Evolutionary conservation across 2,329 filamentous ascomycete genomes (phyloP).

Genomic region (Curvularia sp.): DNA sequence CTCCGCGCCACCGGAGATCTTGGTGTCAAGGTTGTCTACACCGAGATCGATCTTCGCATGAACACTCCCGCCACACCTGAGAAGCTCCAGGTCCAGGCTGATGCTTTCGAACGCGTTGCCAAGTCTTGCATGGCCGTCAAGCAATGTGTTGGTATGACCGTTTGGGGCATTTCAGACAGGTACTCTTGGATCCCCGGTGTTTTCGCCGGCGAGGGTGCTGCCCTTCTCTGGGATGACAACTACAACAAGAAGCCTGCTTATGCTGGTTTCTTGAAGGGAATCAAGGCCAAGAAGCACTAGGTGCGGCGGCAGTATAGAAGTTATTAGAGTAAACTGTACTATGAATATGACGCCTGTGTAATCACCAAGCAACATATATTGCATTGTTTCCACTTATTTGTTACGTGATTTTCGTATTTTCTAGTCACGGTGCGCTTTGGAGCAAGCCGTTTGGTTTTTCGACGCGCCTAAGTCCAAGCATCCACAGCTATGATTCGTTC

Average conservation of each 20-base stretch:
- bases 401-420: neutral
- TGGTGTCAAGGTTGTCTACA: slow-evolving; percentile 66
- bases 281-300: slow-evolving; percentile 27
- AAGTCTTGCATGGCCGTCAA: slow-evolving; percentile 48
- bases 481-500: too few species aligned
- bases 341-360: neutral
- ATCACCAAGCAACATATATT: too few species aligned
- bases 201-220: slow-evolving; percentile 49
- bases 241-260: slow-evolving; percentile 51
- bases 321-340: neutral
- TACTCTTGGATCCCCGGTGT: slow-evolving; percentile 52
- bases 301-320: too few species aligned
- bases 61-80: slow-evolving; percentile 56
- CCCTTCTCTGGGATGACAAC: slow-evolving; percentile 44
- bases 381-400: too few species aligned
- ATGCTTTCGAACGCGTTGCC: slow-evolving; percentile 55
- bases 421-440: neutral
- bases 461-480: neutral
- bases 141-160: slow-evolving; percentile 51
- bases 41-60: slow-evolving; percentile 67
- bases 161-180: slow-evolving; percentile 58
- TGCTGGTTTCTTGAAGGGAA: slow-evolving; percentile 37
- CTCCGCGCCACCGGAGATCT: slow-evolving; percentile 62
- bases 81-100: slow-evolving; percentile 57
- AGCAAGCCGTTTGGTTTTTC: neutral